Evolutionary conservation across 176 grass and related monocot species (phyloP), one percentile per base, ranked within the genome.

Genomic region (Eremochloa ophiuroides): DNA sequence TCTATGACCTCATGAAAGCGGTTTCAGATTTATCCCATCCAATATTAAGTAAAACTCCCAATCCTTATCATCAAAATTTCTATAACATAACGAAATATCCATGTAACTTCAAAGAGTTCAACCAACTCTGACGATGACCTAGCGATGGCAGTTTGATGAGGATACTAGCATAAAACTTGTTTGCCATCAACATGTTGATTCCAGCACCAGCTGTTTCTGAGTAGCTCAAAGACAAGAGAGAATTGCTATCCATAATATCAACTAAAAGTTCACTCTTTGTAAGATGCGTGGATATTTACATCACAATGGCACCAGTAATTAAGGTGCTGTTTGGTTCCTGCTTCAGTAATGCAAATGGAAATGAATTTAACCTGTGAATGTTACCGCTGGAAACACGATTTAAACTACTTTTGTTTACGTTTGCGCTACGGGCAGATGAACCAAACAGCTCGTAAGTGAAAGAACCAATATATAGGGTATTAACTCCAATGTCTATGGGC

Each of bases 221-320:
- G 37, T 46, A 73, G 39, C 7, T 47, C 41, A 73, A 58, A 23
- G 22, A 38, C 25, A 5, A 63, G 8, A 63, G 62, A 47, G 33
- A 23, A 48, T 12, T 35, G 22, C 58, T 64, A 83, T 38, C 41
- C 80, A 74, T 34, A 72, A 60, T 74, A 22, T 64, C 70, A 83
- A 35, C 55, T 13, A 62, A 11, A 82, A 14, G 29, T 38, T 46
- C 63, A 8, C 22, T 63, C 22, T 63, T 63, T 38, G 14, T 22
- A 48, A 48, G 4, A 37, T 8, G 4, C 2, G 39, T 47, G 30
- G n/a, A 37, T 31, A 74, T 44, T 31, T 61, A 72, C 44, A 33
- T 22, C 13, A 82, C 2, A 73, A 11, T 48, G 23, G 40, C 28
- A 42, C 80, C 33, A 33, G 39, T 44, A 44, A 41, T 71, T 10